Evolutionary conservation across 2,329 filamentous ascomycete species (phyloP), one percentile per base, ranked within the genome.

Genomic region (Beauveria asiatica): DNA sequence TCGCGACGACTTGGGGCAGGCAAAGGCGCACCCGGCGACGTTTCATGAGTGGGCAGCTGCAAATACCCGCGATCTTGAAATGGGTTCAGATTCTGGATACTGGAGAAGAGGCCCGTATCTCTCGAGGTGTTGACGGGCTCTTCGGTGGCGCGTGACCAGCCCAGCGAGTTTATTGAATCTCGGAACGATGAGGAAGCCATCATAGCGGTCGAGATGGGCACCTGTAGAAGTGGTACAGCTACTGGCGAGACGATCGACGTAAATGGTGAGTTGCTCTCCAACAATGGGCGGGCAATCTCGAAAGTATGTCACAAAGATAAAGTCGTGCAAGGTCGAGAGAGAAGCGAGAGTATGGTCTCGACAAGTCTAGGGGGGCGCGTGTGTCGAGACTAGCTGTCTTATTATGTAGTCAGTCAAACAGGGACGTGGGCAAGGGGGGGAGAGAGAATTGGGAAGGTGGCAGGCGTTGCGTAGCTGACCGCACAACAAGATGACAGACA

Each of bases 121-220:
- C 86, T 83, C 27, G 74, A 68, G 52, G 88, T 94, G 74, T 84
- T 89, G 68, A 88, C 86, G 65, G 91, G 86, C 59, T 88, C 78
- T 69, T 95, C 89, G 61, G 92, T 88, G 70, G 93, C 85, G 67
- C 93, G 88, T 70, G 90, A 90, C 94, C 94, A 97, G 63, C 94
- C 94, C 69, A 97, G 77, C 62, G 91, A 94, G 80, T 90, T 95
- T 81, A 97, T 92, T 23, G 90, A 95, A 75, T 97, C 91, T 72
- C 92, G 86, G 75, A 99, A 97, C 51, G 90, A 90, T 66, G 86
- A 80, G 66, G 92, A 93, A 63, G 92, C 89, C 92, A 96, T 96
- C 64, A 59, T 60, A 56, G 58, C 48, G 57, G 48, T 59, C 57
- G 46, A 59, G 48, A 49, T 52, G 57, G 57, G 46, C 23, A 52